Percentiles rank a stretch among this genome's conserved stretches.
Evolutionary conservation across 768 basidiomycete species (phyloP).

Genomic region (Suillus americanus): DNA sequence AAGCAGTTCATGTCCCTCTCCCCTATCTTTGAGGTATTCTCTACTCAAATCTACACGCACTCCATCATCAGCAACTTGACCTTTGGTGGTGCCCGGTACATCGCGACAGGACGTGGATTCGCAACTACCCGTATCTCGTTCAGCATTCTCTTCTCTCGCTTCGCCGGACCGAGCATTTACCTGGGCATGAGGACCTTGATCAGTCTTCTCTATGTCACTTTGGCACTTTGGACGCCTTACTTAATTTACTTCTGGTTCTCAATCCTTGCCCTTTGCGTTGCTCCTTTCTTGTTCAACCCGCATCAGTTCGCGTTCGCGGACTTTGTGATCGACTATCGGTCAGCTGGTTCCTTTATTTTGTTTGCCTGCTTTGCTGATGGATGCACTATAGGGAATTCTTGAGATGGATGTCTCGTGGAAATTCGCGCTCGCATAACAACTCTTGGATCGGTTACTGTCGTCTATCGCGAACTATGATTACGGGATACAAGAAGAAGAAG

Average conservation of each 20-base stretch:
- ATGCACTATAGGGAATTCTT: slow-evolving; percentile 76
- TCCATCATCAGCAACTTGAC: slow-evolving; percentile 97
- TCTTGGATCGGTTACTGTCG: slow-evolving; percentile 99
- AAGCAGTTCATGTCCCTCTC: slow-evolving; percentile 96
- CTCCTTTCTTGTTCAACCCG: slow-evolving; percentile 99
- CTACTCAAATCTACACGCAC: slow-evolving; percentile 97
- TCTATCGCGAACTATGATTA: slow-evolving; percentile 96
- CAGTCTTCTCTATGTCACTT: slow-evolving; percentile 90
- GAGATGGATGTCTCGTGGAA: slow-evolving; percentile 98
- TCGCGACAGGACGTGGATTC: slow-evolving; percentile 98
- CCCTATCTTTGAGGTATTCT: slow-evolving; percentile 96
- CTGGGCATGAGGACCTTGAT: slow-evolving; percentile 92
- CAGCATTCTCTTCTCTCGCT: slow-evolving; percentile 94
- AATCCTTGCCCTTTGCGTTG: slow-evolving; percentile 85
- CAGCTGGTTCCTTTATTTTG: slow-evolving; percentile 22
- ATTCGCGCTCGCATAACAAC: slow-evolving; percentile 95
- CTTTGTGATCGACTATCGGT: slow-evolving; percentile 95
- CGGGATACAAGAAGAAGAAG: slow-evolving; percentile 99
- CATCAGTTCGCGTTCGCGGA: slow-evolving; percentile 98
- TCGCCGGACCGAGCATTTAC: slow-evolving; percentile 98
- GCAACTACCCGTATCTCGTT: slow-evolving; percentile 95
- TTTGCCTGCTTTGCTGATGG: not conserved
- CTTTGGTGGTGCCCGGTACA: slow-evolving; percentile 97
- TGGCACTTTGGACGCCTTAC: slow-evolving; percentile 89
- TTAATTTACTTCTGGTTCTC: slow-evolving; percentile 99